phyloP scores from a whole-genome alignment of 140 eudicot species.

The Anethum foeniculum region DNA sequence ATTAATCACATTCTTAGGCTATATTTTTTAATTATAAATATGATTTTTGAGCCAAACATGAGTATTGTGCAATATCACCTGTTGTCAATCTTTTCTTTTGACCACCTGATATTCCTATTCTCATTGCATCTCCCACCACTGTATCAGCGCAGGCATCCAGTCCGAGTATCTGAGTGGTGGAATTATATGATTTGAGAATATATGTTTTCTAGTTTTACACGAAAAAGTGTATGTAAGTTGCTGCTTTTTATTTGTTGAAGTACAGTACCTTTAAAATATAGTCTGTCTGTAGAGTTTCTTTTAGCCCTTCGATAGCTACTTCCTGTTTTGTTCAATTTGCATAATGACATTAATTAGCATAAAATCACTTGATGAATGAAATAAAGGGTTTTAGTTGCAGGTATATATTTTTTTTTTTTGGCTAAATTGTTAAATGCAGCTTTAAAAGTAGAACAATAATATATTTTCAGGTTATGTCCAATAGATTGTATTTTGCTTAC shows the following conservation, averaged over 20 bases:
- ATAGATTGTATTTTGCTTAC: constrained; percentile 29
- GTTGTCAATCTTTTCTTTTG: constrained; percentile 50
- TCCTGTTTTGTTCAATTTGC: constrained; percentile 17
- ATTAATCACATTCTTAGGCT: not conserved
- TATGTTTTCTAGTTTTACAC: not conserved
- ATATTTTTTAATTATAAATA: not conserved
- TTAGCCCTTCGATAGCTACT: constrained; percentile 33
- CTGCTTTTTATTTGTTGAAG: not conserved
- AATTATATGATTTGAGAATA: not conserved
- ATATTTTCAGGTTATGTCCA: not conserved
- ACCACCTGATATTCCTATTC: constrained; percentile 41
- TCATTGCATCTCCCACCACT: constrained; percentile 42
- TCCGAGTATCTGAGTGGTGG: constrained; percentile 33
- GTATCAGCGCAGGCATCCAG: constrained; percentile 45
- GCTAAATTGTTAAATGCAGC: not conserved
- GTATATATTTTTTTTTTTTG: not conserved
- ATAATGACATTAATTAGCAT: not conserved
- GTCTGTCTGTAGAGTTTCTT: constrained; percentile 39
- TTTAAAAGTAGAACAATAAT: not conserved
- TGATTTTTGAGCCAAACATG: not conserved
- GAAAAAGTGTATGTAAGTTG: not conserved
- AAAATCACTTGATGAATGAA: not conserved
- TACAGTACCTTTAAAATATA: constrained; percentile 31
- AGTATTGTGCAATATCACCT: constrained; percentile 18
- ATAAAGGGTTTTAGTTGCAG: not conserved